Percentiles rank a stretch among this genome's conserved stretches.
Evolutionary conservation across 805 yeast genomes (phyloP).

Genomic region (Nakazawaea ishiwadae): DNA sequence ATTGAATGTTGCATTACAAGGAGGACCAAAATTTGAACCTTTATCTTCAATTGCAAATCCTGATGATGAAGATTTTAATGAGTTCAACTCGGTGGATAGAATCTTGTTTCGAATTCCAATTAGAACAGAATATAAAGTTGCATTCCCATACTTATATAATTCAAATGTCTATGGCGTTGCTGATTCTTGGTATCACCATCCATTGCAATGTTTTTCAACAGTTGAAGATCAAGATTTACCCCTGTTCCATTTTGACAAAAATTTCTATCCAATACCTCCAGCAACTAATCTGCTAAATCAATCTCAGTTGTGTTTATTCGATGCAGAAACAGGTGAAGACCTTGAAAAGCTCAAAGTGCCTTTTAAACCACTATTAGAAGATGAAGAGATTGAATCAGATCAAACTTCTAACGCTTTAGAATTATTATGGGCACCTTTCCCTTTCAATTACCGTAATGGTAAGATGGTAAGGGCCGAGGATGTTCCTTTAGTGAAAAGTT

Average conservation of each 20-base stretch:
- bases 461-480: slow-evolving; percentile 79
- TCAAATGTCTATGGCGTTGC: slow-evolving; percentile 65
- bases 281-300: slow-evolving; percentile 16
- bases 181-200: slow-evolving; percentile 59
- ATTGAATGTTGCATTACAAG: slow-evolving; percentile 80
- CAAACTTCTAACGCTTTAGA: slow-evolving; percentile 52
- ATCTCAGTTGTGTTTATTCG: slow-evolving; percentile 16
- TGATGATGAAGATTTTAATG: slow-evolving; percentile 75
- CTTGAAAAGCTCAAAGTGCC: slow-evolving; percentile 37
- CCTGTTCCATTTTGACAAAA: slow-evolving; percentile 51
- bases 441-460: slow-evolving; percentile 77
- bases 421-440: slow-evolving; percentile 79
- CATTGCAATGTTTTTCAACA: slow-evolving; percentile 46
- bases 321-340: slow-evolving; percentile 28
- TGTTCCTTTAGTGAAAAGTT: slow-evolving; percentile 74
- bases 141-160: slow-evolving; percentile 82
- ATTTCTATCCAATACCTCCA: slow-evolving; percentile 51
- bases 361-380: slow-evolving; percentile 49
- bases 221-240: slow-evolving; percentile 46
- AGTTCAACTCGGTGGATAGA: slow-evolving; percentile 85
- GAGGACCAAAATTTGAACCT: slow-evolving; percentile 96
- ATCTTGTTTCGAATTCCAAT: slow-evolving; percentile 75
- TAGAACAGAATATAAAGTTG: slow-evolving; percentile 79
- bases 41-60: slow-evolving; percentile 56
- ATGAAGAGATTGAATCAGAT: slow-evolving; percentile 39